Conservation (phyloP, 768 basidiomycete species). For the Rhodosporidiobolus sp. region DNA sequence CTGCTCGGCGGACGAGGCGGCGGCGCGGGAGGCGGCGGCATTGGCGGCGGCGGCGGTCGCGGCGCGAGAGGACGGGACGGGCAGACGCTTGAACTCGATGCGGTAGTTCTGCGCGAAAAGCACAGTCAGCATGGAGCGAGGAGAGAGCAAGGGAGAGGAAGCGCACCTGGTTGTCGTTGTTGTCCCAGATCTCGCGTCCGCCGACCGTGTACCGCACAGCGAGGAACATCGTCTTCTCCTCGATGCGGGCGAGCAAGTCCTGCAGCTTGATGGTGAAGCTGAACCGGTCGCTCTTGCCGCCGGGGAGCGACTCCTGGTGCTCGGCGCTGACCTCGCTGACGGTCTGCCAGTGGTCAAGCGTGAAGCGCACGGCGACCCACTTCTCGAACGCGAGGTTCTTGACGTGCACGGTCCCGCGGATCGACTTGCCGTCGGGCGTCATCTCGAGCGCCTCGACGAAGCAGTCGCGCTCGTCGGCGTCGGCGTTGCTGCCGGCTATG, state of each 20-base stretch:
- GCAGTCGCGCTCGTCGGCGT: constrained; percentile 41
- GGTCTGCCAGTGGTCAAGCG: constrained; percentile 92
- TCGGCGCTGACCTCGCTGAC: constrained; percentile 85
- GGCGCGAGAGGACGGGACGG: constrained; percentile 2
- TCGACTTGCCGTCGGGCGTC: constrained; percentile 52
- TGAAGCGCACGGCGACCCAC: constrained; percentile 82
- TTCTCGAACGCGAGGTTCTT: constrained; percentile 85
- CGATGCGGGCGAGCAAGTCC: constrained; percentile 70
- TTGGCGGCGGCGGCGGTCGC: neutral
- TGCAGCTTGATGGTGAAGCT: constrained; percentile 68
- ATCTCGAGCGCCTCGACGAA: constrained; percentile 53
- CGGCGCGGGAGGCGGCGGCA: neutral
- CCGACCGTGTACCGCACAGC: constrained; percentile 64
- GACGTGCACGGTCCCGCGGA: constrained; percentile 73
- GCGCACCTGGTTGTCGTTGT: constrained; percentile 55
- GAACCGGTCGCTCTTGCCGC: constrained; percentile 65
- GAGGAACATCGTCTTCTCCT: constrained; percentile 76
- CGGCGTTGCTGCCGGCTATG: constrained; percentile 15
- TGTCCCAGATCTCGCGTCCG: constrained; percentile 87
- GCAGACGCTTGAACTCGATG: constrained; percentile 59
- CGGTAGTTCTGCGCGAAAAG: constrained; percentile 65
- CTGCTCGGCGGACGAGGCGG: constrained; percentile 7
- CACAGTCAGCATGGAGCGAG: too few species aligned
- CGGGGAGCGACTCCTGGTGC: constrained; percentile 55
- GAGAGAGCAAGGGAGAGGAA: too few species aligned